Base-by-base conservation (phyloP, 208 protist species). In the Crithidia expoeki region DNA sequence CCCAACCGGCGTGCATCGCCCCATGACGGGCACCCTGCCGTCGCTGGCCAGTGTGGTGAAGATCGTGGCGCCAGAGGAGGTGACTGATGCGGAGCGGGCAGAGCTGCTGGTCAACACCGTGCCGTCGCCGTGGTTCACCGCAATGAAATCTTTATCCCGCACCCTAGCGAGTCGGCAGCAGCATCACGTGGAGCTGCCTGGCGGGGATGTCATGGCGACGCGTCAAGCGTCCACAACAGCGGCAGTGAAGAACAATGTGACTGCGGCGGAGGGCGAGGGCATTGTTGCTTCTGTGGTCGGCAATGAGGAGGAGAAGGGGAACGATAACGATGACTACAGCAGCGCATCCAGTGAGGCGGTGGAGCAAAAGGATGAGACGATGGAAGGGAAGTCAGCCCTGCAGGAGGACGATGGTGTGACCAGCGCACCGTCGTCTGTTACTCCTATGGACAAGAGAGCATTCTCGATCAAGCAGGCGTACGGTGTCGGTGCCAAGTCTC, bases 21-120 rank as follows among this genome's bases (percentile, higher is more conserved):
- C 90, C 42, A 93, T 95, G 90, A 95, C 90, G 5, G 90, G 90
- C 23, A 85, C 87, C 21, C 79, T 93, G 32, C 85, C 87, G 1
- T 93, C 88, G 16, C 72, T 95, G 32, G 81, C 74, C 28, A 79
- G 65, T 58, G 59, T 53, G 17, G 59, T 69, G 47, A 74, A 72
- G 51, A 65, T 34, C 4, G 50, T 69, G 44, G 55, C 25, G 11
- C 61, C 67, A 16, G n/a, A 42, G 9, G 65, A 40, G 28, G 47
- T 65, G 36, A n/a, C 56, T 2, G 61, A 21, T 49, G n/a, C 6
- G 5, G 55, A 73, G 27, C 30, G 47, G 6, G 53, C 38, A 1
- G 28, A 40, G 21, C 34, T 71, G 49, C 56, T 80, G 61, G 59
- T 57, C 34, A 17, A 62, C 51, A 73, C 57, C 2, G 50, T 53